Base-by-base conservation (phyloP, 495 filamentous ascomycete genomes). In the Articulospora tetracladia region DNA sequence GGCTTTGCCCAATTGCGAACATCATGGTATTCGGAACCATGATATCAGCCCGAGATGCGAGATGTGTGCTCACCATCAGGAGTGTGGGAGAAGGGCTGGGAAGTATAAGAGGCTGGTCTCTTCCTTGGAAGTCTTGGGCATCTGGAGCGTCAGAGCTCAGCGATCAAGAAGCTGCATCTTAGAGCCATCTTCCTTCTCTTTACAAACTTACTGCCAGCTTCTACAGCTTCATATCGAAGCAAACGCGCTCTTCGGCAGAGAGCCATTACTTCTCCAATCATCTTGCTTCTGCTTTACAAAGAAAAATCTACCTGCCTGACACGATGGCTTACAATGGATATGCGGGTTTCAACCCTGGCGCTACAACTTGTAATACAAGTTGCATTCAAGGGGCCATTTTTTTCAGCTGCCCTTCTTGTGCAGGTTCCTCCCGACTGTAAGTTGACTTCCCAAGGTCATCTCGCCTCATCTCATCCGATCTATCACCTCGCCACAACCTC, bases 21-120 rank as follows among this genome's bases (percentile, higher is more conserved):
- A 24, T 32, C 36, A 55, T 23, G 24, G 55, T 60, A 32, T 30
- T 49, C 22, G 41, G 19, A n/a, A 17, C 22, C 46, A 12, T 52
- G 44, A n/a, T 23, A 27, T 52, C 27, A 59, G 44, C 61, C 54
- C 57, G 61, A 63, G 52, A 51, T 26, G 28, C 46, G 46, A 48
- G 49, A 53, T 41, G 15, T 51, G 28, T 55, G 20, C 30, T 48
- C 26, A 30, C 15, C 2, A 47, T 26, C 25, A 30, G 25, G 50
- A 19, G 20, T 27, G 48, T 53, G 60, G 24, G 39, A 44, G 39
- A 44, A 44, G 15, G 15, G 30, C 19, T 20, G 17, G 20, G 46
- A 3, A 30, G 19, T 63, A 63, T 58, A 63, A 63, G 50, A 55
- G 34, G 47, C n/a, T 22, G 4, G 10, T 32, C n/a, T 50, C 27